Percentiles rank a stretch among this genome's conserved stretches.
Conservation (phyloP, 1,284 basidiomycete genomes). For the Pseudozyma tsukubaensis region DNA sequence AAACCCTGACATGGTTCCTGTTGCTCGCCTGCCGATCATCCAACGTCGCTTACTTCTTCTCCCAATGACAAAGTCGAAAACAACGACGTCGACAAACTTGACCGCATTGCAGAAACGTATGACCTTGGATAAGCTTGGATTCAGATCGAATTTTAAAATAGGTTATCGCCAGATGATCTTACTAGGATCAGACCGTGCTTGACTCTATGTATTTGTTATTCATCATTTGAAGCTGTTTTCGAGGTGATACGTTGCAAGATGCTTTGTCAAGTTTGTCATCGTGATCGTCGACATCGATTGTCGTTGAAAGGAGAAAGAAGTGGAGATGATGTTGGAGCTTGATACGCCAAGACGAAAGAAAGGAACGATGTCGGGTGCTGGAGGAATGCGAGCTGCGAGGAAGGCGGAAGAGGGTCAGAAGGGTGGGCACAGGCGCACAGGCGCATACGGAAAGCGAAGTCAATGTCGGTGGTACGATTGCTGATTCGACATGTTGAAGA, state of each 20-base stretch:
- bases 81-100: no score
- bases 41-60: no score
- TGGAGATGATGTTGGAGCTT: no score
- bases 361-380: background rate
- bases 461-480: background rate
- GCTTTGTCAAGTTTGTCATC: background rate
- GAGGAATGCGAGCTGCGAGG: background rate
- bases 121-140: background rate
- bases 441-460: background rate
- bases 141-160: slow-evolving; percentile 42
- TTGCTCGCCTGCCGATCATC: no score
- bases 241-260: background rate
- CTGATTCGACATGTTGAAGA: background rate
- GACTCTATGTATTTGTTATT: slow-evolving; percentile 56
- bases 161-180: slow-evolving; percentile 51
- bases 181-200: slow-evolving; percentile 54
- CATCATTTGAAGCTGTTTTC: slow-evolving; percentile 29
- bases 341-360: no score
- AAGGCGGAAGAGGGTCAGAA: background rate
- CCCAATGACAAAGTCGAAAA: no score
- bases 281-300: background rate
- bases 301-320: no score
- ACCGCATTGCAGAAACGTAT: background rate
- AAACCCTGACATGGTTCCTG: no score
- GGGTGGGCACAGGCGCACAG: slow-evolving; percentile 1